Conservation (phyloP, 805 yeast genomes). For the Isabelozyma pseudorhagii region DNA sequence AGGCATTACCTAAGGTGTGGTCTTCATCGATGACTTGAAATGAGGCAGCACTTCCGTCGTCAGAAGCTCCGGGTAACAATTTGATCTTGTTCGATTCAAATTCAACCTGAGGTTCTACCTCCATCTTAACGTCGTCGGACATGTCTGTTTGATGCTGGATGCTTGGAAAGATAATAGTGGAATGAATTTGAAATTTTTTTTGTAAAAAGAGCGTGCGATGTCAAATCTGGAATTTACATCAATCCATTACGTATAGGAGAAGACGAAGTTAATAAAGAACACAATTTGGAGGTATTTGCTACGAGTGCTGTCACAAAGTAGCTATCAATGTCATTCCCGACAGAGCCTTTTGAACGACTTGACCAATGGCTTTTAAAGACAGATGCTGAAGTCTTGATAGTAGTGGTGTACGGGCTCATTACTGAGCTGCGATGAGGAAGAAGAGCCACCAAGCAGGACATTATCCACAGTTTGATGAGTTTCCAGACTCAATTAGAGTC, state of each 20-base stretch:
- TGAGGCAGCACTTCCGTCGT: slow-evolving; percentile 92
- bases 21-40: slow-evolving; percentile 93
- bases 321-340: neutral
- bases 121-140: neutral
- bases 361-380: no score
- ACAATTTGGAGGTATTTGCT: neutral
- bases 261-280: neutral
- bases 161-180: neutral
- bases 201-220: neutral
- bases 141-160: neutral
- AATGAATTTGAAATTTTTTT: neutral
- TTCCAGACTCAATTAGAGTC: no score
- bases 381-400: no score
- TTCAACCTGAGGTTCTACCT: slow-evolving; percentile 38
- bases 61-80: slow-evolving; percentile 80
- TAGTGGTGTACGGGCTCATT: no score
- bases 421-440: no score
- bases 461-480: no score
- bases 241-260: neutral
- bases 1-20: slow-evolving; percentile 92
- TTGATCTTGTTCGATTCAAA: slow-evolving; percentile 56
- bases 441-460: no score
- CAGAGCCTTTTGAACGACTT: no score
- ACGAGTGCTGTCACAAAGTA: neutral
- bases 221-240: neutral